Conservation (phyloP, 208 protist species). For the Phytomonas francai region DNA sequence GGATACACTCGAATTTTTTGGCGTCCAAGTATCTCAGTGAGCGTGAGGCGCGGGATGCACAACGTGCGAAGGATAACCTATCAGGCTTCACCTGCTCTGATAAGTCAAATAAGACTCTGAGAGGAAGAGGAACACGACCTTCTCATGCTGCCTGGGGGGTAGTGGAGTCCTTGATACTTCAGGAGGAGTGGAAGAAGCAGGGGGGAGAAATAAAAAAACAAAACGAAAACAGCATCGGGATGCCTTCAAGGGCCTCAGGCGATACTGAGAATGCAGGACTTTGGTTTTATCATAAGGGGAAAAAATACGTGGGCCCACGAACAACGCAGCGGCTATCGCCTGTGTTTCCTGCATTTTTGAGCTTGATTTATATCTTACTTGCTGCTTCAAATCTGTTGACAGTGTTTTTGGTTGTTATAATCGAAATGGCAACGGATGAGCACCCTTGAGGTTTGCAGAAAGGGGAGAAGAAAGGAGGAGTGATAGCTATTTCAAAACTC, state of each 20-base stretch:
- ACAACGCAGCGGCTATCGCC: neutral
- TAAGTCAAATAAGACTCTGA: too few species aligned
- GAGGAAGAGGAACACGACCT: too few species aligned
- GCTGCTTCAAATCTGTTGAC: neutral
- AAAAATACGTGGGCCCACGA: neutral
- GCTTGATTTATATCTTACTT: neutral
- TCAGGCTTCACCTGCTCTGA: too few species aligned
- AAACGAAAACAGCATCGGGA: too few species aligned
- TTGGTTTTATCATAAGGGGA: too few species aligned
- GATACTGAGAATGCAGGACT: too few species aligned
- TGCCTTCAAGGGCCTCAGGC: too few species aligned
- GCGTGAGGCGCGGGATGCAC: conserved; percentile 15
- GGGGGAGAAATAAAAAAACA: too few species aligned
- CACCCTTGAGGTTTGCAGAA: neutral
- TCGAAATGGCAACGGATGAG: neutral
- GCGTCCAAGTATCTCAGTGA: conserved; percentile 32
- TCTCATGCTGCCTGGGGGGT: too few species aligned
- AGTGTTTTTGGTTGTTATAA: neutral
- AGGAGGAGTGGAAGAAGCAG: too few species aligned
- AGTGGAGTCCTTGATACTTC: too few species aligned
- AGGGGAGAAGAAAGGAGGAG: neutral
- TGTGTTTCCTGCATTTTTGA: conserved; percentile 18
- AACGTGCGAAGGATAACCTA: too few species aligned
- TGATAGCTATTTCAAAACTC: neutral
- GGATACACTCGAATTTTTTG: conserved; percentile 43